These are phyloP conservation scores for Myxozyma kluyveri DNA, from an alignment of 805 yeast genomes.

Conservation along the genomic window DNA sequence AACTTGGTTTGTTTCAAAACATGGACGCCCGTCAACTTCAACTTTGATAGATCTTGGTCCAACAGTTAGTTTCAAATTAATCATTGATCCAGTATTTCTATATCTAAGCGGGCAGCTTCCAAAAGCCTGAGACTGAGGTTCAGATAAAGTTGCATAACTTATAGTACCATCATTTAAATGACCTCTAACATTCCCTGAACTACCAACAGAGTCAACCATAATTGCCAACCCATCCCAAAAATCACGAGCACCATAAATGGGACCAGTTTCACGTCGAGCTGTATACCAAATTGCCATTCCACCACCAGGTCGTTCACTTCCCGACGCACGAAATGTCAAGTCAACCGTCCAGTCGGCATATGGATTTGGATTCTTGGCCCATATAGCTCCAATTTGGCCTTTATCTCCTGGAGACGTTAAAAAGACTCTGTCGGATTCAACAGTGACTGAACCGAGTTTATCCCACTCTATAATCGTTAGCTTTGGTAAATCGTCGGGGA, in stretches of 20 bases:
- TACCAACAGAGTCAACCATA: constrained; percentile 39
- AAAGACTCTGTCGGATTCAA: constrained; percentile 28
- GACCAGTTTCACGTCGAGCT: constrained; percentile 35
- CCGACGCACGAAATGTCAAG: constrained; percentile 35
- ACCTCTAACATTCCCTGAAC: constrained; percentile 38
- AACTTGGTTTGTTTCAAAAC: constrained; percentile 38
- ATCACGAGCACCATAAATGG: constrained; percentile 41
- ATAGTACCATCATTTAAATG: constrained; percentile 42
- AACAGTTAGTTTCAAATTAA: constrained; percentile 37
- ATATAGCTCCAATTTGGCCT: constrained; percentile 37
- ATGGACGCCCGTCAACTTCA: constrained; percentile 41
- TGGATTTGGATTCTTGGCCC: constrained; percentile 36
- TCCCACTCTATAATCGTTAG: constrained; percentile 29
- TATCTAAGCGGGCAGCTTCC: constrained; percentile 40
- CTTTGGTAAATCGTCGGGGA: neutral
- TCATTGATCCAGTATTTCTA: constrained; percentile 37
- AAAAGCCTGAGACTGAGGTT: constrained; percentile 38
- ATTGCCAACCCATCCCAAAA: constrained; percentile 44
- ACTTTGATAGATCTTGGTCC: constrained; percentile 32
- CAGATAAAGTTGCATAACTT: constrained; percentile 30
- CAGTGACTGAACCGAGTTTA: constrained; percentile 28
- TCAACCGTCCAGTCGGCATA: constrained; percentile 40
- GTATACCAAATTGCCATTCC: constrained; percentile 43
- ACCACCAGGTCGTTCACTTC: constrained; percentile 38
- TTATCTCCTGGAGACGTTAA: constrained; percentile 31